These are phyloP conservation scores for Baorangia bicolor DNA, from an alignment of 768 basidiomycete genomes.

Conservation along the genomic window DNA sequence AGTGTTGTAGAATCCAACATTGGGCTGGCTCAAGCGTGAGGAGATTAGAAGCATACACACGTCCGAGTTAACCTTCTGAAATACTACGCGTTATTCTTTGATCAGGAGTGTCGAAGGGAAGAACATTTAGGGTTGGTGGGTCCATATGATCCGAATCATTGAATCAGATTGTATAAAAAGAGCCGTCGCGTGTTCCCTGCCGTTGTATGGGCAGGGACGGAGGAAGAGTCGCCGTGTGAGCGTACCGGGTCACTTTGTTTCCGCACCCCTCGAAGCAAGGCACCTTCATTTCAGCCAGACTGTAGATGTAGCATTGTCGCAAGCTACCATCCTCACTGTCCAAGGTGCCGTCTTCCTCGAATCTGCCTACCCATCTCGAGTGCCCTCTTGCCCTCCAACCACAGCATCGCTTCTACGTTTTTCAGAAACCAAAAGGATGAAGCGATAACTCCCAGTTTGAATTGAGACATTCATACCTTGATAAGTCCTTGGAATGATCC, in stretches of 20 bases:
- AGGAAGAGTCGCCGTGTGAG: not conserved
- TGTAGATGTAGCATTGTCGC: not conserved
- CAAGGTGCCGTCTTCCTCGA: slow-evolving; percentile 33
- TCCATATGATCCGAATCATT: not conserved
- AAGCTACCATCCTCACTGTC: not conserved
- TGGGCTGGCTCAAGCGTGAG: not conserved
- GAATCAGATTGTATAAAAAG: not conserved
- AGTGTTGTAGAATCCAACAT: not conserved
- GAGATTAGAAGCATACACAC: not conserved
- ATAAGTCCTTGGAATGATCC: slow-evolving; percentile 70
- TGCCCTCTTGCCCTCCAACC: slow-evolving; percentile 76
- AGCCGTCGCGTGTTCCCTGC: not conserved
- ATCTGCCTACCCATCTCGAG: slow-evolving; percentile 71
- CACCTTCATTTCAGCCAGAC: not conserved
- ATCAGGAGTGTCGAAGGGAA: not conserved
- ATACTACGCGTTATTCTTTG: not conserved
- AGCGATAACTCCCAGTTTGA: not conserved
- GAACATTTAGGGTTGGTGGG: not conserved
- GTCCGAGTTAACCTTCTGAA: not conserved
- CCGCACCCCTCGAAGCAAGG: not conserved
- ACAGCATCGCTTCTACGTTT: slow-evolving; percentile 73
- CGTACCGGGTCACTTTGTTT: not conserved
- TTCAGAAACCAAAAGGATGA: slow-evolving; percentile 10
- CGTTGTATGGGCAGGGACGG: not conserved
- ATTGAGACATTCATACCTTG: slow-evolving; percentile 41